phyloP scores from a whole-genome alignment of 2,329 filamentous ascomycete genomes.

The Aspergillus oerlinghausenensis region DNA sequence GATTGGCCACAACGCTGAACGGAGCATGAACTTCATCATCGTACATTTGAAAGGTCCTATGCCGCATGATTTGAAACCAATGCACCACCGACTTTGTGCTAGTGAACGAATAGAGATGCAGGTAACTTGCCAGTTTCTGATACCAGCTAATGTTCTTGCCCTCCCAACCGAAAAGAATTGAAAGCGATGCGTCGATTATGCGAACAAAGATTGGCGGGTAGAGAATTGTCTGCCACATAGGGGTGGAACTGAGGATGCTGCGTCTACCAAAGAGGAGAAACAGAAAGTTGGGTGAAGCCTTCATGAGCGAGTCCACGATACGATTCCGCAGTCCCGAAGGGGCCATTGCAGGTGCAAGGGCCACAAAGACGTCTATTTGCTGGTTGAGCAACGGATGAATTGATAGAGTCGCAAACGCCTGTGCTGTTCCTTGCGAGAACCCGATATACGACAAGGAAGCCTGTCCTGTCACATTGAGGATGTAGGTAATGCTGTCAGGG shows the following conservation, averaged over 20 bases:
- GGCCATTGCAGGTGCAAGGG: constrained; percentile 92
- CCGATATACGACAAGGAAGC: constrained; percentile 89
- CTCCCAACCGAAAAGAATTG: constrained; percentile 86
- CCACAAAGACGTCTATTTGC: constrained; percentile 93
- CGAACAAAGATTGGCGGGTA: constrained; percentile 92
- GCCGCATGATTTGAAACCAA: constrained; percentile 99
- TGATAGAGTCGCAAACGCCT: constrained; percentile 88
- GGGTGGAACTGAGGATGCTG: constrained; percentile 85
- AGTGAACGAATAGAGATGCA: constrained; percentile 93
- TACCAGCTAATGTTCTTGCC: constrained; percentile 75
- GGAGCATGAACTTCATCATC: constrained; percentile 87
- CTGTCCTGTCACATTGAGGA: constrained; percentile 77
- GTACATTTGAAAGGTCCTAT: constrained; percentile 95
- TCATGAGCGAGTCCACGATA: constrained; percentile 87
- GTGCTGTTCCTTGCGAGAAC: constrained; percentile 94
- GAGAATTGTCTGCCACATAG: constrained; percentile 94
- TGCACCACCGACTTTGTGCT: constrained; percentile 96
- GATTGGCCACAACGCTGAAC: constrained; percentile 63
- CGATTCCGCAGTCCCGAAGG: constrained; percentile 85
- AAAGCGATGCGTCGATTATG: constrained; percentile 74
- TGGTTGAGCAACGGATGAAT: constrained; percentile 90
- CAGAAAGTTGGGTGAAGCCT: constrained; percentile 85
- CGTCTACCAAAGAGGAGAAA: constrained; percentile 90
- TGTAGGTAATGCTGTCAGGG: constrained; percentile 87
- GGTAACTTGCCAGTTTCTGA: constrained; percentile 93